Evolutionary conservation across 768 basidiomycete genomes (phyloP), one percentile per base, ranked within the genome.

Genomic region (Mycena filopes): DNA sequence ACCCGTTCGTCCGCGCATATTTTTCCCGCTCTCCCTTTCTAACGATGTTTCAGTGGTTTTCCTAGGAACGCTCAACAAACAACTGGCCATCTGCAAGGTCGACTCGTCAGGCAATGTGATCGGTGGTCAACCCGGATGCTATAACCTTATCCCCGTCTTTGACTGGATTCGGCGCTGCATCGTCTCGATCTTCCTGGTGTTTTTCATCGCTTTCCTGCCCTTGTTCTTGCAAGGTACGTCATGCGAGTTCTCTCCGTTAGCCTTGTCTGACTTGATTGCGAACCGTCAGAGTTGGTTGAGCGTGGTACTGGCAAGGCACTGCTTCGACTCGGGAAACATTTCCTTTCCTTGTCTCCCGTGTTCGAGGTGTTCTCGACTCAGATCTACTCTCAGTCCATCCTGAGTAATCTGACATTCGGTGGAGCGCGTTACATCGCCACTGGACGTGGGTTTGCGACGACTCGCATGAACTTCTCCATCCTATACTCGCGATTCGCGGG

Each of bases 361-460:
- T 99, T 99, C 79, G 98, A 99, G 77, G 96, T 99, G 68, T 99
- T 99, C 82, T 96, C 95, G 38, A 99, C 97, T 1, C 96, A 98
- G 79, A 98, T 99, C 70, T 98, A 98, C 80, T 94, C 95, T 68
- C 93, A 99, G 76, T 92, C 98, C 63, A 97, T 99, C 76, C 84
- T 98, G 71, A 97, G 92, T 81, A 98, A 99, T 82, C 82, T 99
- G 83, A 91, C 94, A 2, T 99, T 97, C 72, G 98, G 98, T 81
- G 98, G 98, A 65, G 98, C 98, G 57, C 92, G 98, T 61, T 99
- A 99, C 77, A 99, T 99, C 69, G 98, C 98, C 47, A 99, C 98
- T 45, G 98, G 98, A 64, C 94, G 98, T 82, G 98, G 98, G 55
- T 99, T 99, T 77, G 98, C 97, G 28, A 99, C 98, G 13, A 96